phyloP scores from a whole-genome alignment of 1,139 yeast genomes.

The Sugiyamaella xylanicola region DNA sequence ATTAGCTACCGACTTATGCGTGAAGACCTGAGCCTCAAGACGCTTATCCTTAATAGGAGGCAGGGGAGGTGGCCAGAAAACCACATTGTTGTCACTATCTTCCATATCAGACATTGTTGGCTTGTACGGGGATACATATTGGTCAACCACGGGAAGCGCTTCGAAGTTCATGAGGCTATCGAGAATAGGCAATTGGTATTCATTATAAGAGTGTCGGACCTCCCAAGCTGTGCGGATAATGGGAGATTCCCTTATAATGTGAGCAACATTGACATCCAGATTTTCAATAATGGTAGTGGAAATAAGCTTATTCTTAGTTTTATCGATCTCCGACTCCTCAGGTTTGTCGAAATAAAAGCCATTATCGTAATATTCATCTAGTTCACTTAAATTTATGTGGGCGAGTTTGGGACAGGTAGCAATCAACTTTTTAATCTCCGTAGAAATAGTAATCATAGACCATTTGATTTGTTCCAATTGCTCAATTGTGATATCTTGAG shows the following conservation, averaged over 20 bases:
- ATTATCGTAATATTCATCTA: constrained; percentile 4
- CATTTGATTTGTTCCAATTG: constrained; percentile 8
- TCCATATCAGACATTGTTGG: background rate
- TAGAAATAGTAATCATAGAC: constrained; percentile 7
- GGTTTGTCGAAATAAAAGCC: background rate
- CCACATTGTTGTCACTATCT: background rate
- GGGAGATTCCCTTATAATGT: background rate
- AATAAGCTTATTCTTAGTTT: background rate
- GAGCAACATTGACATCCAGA: constrained; percentile 1
- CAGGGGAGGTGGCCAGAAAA: constrained; percentile 60
- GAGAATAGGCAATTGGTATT: background rate
- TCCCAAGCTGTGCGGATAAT: constrained; percentile 8
- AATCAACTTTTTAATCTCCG: background rate
- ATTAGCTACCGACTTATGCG: constrained; percentile 74
- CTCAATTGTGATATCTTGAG: constrained; percentile 1
- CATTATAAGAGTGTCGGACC: background rate
- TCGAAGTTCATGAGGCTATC: constrained; percentile 3
- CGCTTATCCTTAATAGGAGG: constrained; percentile 66
- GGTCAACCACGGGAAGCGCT: background rate
- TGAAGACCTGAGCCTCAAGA: constrained; percentile 70
- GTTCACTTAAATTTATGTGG: background rate
- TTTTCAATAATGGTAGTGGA: background rate
- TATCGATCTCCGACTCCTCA: background rate
- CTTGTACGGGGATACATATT: background rate
- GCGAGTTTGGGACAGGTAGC: background rate